Conservation (phyloP, 352 stramenopile genomes). For the Blastocystis sp. region DNA sequence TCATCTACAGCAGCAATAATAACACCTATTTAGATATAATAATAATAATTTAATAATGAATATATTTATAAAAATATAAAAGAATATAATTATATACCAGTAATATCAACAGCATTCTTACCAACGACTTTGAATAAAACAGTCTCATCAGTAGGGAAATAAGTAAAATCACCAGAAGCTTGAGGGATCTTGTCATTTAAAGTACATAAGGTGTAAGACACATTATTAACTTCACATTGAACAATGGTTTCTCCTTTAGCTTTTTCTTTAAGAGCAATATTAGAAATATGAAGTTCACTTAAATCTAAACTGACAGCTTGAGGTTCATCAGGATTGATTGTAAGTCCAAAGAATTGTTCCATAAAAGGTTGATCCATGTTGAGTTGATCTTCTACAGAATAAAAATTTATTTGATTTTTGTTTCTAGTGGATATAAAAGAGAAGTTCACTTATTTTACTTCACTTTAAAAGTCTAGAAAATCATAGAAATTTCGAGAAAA, state of each 20-base stretch:
- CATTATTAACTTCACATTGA: slow-evolving; percentile 28
- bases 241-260: slow-evolving; percentile 20
- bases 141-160: slow-evolving; percentile 23
- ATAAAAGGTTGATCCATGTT: slow-evolving; percentile 31
- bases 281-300: slow-evolving; percentile 31
- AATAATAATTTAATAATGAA: too few relatives aligned
- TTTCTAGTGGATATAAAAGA: too few relatives aligned
- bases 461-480: too few relatives aligned
- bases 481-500: too few relatives aligned
- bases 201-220: not conserved
- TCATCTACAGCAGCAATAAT: slow-evolving; percentile 27
- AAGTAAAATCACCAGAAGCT: slow-evolving; percentile 19
- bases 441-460: too few relatives aligned
- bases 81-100: too few relatives aligned
- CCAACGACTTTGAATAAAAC: slow-evolving; percentile 24
- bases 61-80: too few relatives aligned
- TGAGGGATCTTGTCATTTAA: slow-evolving; percentile 11
- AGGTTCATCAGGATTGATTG: slow-evolving; percentile 11
- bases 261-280: slow-evolving; percentile 23
- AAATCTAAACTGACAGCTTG: slow-evolving; percentile 24
- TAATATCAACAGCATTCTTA: slow-evolving; percentile 29
- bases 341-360: slow-evolving; percentile 37
- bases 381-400: too few relatives aligned
- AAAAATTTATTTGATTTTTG: too few relatives aligned
- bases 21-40: too few relatives aligned